Base-by-base conservation (phyloP, 257 asterid genomes). In the Scutellaria minor region DNA sequence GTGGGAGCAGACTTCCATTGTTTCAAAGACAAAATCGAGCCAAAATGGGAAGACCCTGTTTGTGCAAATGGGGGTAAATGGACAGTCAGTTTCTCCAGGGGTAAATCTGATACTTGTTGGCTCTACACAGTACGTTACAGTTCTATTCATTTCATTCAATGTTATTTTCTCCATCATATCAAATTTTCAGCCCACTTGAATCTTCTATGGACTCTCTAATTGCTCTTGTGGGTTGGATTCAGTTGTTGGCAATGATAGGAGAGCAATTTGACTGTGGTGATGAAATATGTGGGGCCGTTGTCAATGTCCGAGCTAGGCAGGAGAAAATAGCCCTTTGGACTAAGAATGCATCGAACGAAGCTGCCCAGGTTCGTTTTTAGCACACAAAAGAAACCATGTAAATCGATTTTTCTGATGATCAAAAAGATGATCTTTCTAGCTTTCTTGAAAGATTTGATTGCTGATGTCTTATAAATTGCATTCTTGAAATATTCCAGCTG, bases 271-370 rank as follows among this genome's bases (percentile, higher is more conserved):
- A 91, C 66, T 40, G 84, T 75, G 98, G 98, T 73, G 98, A 91
- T 79, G 98, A 94, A 70, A 94, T 94, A 42, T 94, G 98, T 79
- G 99, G 99, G 75, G 99, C 96, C 14, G 97, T 94, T 80, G 89
- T 91, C 66, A 91, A 81, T 79, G 91, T 91, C 53, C 87, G 98
- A 68, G 50, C 50, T 39, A 91, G 72, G 86, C 89, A 88, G 82
- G 99, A 94, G 66, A 94, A 82, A 78, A 87, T 91, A 66, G 68
- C 95, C 63, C 10, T 91, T 13, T 94, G 99, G 99, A 94, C 99
- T 14, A 94, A 89, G 87, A 89, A 94, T 85, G 99, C 99, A 76
- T 78, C 87, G 5, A 90, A 89, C 85, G 97, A 94, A 83, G 78
- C 86, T 80, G 96, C 97, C 76, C 99, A 94, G 99, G 99, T 91